A percentile compares a stretch with the other conserved stretches of the same genome.
These are phyloP conservation scores for Ophiostoma novo-ulmi DNA, from an alignment of 2,329 filamentous ascomycete species.

Conservation along the genomic window DNA sequence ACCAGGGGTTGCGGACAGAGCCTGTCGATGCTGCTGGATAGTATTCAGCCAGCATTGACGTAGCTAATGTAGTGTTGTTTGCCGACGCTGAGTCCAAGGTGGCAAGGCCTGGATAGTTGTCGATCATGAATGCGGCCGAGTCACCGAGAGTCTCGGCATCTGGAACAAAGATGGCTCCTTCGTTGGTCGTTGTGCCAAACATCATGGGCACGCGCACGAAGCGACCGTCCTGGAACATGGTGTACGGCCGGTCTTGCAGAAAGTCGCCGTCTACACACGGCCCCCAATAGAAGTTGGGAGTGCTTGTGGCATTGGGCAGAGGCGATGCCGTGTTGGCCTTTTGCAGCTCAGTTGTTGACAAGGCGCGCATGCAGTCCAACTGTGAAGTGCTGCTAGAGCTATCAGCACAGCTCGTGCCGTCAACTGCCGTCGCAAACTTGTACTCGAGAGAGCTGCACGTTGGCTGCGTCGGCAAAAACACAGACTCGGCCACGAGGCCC, in stretches of 20 bases:
- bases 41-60: background rate
- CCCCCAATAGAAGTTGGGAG: slow-evolving; percentile 44
- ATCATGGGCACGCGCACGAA: slow-evolving; percentile 44
- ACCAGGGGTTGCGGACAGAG: background rate
- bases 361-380: background rate
- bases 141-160: background rate
- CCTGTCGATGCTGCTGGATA: background rate
- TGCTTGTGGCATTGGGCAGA: background rate
- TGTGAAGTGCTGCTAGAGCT: background rate
- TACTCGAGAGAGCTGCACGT: background rate
- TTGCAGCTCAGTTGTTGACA: background rate
- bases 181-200: slow-evolving; percentile 35
- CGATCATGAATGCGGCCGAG: background rate
- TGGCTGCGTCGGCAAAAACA: background rate
- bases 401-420: background rate
- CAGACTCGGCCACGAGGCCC: background rate
- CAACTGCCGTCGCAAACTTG: background rate
- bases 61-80: background rate
- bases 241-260: slow-evolving; percentile 40
- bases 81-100: background rate
- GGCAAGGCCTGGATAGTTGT: background rate
- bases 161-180: background rate
- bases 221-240: slow-evolving; percentile 37
- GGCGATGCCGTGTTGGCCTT: background rate
- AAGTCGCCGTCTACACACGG: slow-evolving; percentile 47